These are phyloP conservation scores for Puccinia polysora DNA, from an alignment of 1,284 basidiomycete genomes.

Conservation along the genomic window DNA sequence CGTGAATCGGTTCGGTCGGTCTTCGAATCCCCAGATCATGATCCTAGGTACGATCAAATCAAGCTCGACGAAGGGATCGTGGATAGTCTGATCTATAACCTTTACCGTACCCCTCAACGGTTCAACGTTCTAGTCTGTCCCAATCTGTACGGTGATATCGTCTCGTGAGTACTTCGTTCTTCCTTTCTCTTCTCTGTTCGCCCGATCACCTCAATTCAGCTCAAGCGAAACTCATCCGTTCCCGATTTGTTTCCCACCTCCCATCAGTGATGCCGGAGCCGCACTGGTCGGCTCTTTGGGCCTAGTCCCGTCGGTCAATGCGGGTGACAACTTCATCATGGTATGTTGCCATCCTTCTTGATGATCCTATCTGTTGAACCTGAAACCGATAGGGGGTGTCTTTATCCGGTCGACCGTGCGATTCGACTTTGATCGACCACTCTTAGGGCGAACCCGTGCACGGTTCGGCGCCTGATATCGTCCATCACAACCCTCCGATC, in stretches of 20 bases:
- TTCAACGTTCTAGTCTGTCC: slow-evolving; percentile 60
- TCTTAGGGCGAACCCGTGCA: slow-evolving; percentile 64
- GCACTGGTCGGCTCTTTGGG: slow-evolving; percentile 95
- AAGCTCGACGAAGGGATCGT: slow-evolving; percentile 89
- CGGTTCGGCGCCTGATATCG: slow-evolving; percentile 67
- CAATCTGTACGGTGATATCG: slow-evolving; percentile 97
- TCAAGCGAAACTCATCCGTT: not conserved
- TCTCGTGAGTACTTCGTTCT: slow-evolving; percentile 68
- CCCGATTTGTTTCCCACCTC: not conserved
- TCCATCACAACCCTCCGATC: slow-evolving; percentile 61
- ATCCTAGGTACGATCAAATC: slow-evolving; percentile 66
- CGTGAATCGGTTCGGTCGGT: slow-evolving; percentile 76
- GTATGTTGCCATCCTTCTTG: slow-evolving; percentile 59
- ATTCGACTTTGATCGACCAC: slow-evolving; percentile 55
- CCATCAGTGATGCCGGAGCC: slow-evolving; percentile 83
- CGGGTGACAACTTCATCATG: slow-evolving; percentile 94
- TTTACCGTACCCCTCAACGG: slow-evolving; percentile 56
- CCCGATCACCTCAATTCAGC: not conserved
- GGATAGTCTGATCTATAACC: slow-evolving; percentile 88
- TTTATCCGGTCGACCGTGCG: slow-evolving; percentile 30
- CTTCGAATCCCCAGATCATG: slow-evolving; percentile 60
- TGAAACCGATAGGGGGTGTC: not conserved
- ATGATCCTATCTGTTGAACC: not conserved
- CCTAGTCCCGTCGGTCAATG: slow-evolving; percentile 91
- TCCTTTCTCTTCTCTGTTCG: slow-evolving; percentile 12